Evolutionary conservation across 2,329 filamentous ascomycete genomes (phyloP).

Genomic region (Talaromyces sp.): DNA sequence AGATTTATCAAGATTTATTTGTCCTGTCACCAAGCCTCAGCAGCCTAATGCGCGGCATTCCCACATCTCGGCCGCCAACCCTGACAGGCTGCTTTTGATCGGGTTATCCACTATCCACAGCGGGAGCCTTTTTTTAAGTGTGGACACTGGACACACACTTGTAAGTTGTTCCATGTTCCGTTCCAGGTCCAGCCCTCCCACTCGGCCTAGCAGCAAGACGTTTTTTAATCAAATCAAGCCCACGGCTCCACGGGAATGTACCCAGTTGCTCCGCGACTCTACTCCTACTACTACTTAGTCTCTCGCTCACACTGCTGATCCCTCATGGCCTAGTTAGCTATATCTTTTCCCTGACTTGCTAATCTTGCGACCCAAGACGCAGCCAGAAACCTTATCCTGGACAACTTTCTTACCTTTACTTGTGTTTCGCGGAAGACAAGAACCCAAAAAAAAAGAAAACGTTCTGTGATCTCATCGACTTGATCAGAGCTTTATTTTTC

Average conservation of each 20-base stretch:
- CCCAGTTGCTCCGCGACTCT: background rate
- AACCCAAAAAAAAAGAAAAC: background rate
- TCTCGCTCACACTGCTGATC: background rate
- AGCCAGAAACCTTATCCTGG: slow-evolving; percentile 18
- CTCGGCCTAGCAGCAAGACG: background rate
- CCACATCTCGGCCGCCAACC: background rate
- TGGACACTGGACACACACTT: background rate
- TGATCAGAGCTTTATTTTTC: background rate
- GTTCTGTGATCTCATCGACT: slow-evolving; percentile 14
- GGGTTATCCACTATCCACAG: slow-evolving; percentile 13
- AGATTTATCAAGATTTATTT: background rate
- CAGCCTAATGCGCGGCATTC: slow-evolving; percentile 5
- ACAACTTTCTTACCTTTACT: slow-evolving; percentile 1
- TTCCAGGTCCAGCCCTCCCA: background rate
- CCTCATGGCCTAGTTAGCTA: background rate
- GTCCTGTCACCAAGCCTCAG: background rate
- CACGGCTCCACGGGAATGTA: slow-evolving; percentile 2
- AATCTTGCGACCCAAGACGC: slow-evolving; percentile 16
- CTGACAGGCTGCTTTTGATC: slow-evolving; percentile 4
- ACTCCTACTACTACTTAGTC: slow-evolving; percentile 2
- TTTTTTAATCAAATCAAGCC: slow-evolving; percentile 3
- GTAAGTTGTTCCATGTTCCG: background rate
- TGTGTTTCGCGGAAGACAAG: background rate
- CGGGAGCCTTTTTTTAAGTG: slow-evolving; percentile 17
- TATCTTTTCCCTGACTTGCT: background rate